Conservation (phyloP, 257 asterid species). For the Solanum pennellii region DNA sequence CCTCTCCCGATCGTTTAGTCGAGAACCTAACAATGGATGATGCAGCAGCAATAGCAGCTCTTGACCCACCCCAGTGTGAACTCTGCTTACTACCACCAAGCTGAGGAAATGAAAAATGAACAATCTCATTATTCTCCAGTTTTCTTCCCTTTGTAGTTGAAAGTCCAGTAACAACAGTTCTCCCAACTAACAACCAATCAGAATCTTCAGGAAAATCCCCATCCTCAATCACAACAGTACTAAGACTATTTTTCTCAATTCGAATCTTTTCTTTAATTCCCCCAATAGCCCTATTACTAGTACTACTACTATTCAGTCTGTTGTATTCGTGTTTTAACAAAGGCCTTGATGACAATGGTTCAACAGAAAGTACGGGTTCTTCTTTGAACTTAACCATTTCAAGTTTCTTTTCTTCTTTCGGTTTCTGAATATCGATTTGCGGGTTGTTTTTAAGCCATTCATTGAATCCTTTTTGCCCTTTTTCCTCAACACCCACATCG, state of each 20-base stretch:
- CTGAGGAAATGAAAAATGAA: constrained; percentile 57
- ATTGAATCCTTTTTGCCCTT: neutral
- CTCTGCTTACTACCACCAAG: constrained; percentile 6
- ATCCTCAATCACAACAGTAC: constrained; percentile 53
- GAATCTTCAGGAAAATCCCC: constrained; percentile 69
- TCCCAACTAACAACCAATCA: constrained; percentile 76
- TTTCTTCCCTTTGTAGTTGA: constrained; percentile 80
- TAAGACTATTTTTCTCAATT: constrained; percentile 14
- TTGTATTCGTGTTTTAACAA: constrained; percentile 22
- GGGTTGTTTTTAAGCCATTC: constrained; percentile 11
- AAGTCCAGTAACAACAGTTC: constrained; percentile 53
- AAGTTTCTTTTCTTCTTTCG: neutral
- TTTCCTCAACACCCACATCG: neutral
- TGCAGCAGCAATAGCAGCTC: constrained; percentile 17
- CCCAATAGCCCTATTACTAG: neutral
- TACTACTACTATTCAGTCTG: neutral
- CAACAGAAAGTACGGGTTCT: constrained; percentile 19
- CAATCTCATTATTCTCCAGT: constrained; percentile 73
- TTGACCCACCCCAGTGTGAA: constrained; percentile 25
- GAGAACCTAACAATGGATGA: constrained; percentile 72
- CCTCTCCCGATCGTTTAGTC: constrained; percentile 77
- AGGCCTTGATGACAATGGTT: constrained; percentile 40
- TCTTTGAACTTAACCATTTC: neutral
- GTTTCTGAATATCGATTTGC: neutral
- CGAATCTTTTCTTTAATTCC: constrained; percentile 12